Percentiles rank a stretch among this genome's conserved stretches.
These are phyloP conservation scores for Ophiognomonia clavigignenti-juglandacearum DNA, from an alignment of 2,329 filamentous ascomycete genomes.

Conservation along the genomic window DNA sequence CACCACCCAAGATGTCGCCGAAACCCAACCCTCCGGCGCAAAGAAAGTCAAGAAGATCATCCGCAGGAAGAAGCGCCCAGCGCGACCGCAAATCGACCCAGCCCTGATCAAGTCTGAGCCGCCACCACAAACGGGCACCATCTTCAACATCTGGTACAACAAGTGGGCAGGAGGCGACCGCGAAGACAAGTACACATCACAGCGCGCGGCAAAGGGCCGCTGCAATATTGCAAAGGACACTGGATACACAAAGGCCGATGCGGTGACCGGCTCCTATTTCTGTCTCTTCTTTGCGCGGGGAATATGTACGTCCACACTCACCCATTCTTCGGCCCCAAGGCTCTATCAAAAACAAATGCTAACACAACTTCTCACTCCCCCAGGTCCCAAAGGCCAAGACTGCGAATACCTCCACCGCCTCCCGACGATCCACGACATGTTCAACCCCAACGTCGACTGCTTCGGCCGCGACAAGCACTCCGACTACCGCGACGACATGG, in stretches of 20 bases:
- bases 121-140: slow-evolving; percentile 86
- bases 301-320: slow-evolving; percentile 54
- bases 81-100: slow-evolving; percentile 85
- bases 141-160: slow-evolving; percentile 99
- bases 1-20: slow-evolving; percentile 39
- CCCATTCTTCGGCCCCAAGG: too few species aligned
- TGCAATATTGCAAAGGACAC: slow-evolving; percentile 80
- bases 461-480: slow-evolving; percentile 90
- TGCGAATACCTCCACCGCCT: slow-evolving; percentile 92
- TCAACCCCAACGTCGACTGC: slow-evolving; percentile 90
- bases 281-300: slow-evolving; percentile 90
- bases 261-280: slow-evolving; percentile 77
- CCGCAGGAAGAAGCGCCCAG: slow-evolving; percentile 83
- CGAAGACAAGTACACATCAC: slow-evolving; percentile 83
- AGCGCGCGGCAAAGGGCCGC: slow-evolving; percentile 75
- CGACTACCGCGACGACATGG: slow-evolving; percentile 97
- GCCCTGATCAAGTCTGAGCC: slow-evolving; percentile 77
- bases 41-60: slow-evolving; percentile 87
- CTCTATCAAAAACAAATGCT: too few species aligned
- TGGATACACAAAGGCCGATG: slow-evolving; percentile 75
- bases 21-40: slow-evolving; percentile 32
- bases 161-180: slow-evolving; percentile 96
- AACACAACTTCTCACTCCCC: too few species aligned
- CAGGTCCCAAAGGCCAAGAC: slow-evolving; percentile 75
- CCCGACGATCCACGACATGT: slow-evolving; percentile 81